Evolutionary conservation across 805 yeast species (phyloP), one percentile per base, ranked within the genome.

Genomic region (Cyberlindnera japonica): DNA sequence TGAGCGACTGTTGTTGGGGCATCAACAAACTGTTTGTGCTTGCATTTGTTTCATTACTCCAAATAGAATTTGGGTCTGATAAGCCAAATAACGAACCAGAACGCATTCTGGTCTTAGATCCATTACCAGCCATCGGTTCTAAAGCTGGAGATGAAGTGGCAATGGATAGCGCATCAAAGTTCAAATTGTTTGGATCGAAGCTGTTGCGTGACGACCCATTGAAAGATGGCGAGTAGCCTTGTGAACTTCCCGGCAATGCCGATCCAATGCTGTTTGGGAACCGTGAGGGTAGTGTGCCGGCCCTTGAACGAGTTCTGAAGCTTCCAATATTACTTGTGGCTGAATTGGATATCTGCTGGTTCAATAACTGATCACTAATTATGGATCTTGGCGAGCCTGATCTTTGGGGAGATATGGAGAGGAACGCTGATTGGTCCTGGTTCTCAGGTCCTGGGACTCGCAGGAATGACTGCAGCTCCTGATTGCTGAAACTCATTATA

Each of bases 241-340:
- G 51, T 20, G 33, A 33, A 30, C 32, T 25, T 12, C 27, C 22
- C 20, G 48, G 33, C 11, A 47, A 41, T 42, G 58, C 43, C 51
- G 63, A 40, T 37, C 55, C 40, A 49, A 53, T 10, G 51, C 49
- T 45, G 22, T 49, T 59, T 18, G 68, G 57, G 31, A 80, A 69
- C 35, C 81, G 64, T 16, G 89, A 79, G 8, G 93, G 91, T 35
- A 85, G 64, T 12, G 95, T 85, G 3, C 93, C 93, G 2, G 93
- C 84, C 48, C 95, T 71, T 33, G 83, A 77, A 46, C 93, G 71
- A 13, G 76, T 68, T 50, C 77, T 64, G 38, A 67, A 58, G 18
- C 58, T 57, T 3, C 74, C 69, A 51, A 69, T 49, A 49, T 59
- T 57, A 46, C 61, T 51, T 8, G 42, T 35, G n/a, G 43, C 40